These are phyloP conservation scores for Funneliformis geosporum DNA, from an alignment of 192 early-diverging fungal genomes.

Conservation along the genomic window DNA sequence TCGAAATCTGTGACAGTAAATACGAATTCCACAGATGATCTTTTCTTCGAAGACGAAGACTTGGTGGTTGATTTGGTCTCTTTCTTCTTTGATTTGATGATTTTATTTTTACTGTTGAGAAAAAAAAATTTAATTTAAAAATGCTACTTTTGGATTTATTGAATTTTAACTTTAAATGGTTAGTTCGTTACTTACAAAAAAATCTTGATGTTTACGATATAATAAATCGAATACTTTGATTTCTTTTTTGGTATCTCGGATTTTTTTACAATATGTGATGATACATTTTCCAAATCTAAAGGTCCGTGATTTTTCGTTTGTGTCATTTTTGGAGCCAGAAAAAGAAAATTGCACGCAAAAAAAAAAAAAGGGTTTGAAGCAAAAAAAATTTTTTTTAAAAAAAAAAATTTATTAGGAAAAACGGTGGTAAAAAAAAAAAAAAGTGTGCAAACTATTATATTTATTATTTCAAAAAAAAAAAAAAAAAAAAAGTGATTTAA, in stretches of 20 bases:
- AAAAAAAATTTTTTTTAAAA: too few species aligned
- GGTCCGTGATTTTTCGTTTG: not conserved
- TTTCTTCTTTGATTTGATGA: not conserved
- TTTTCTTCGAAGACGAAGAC: not conserved
- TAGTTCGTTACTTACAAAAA: not conserved
- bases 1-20: not conserved
- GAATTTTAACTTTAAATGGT: not conserved
- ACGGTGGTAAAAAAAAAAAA: too few species aligned
- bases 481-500: too few species aligned
- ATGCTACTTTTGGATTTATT: too few species aligned
- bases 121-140: not conserved
- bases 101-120: not conserved
- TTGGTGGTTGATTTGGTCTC: too few species aligned
- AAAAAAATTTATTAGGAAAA: too few species aligned
- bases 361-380: too few species aligned
- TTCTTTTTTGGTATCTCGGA: not conserved
- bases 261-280: not conserved
- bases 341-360: too few species aligned
- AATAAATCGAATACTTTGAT: not conserved
- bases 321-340: not conserved
- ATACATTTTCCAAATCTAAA: not conserved
- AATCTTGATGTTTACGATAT: not conserved
- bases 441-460: too few species aligned
- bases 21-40: not conserved
- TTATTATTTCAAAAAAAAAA: too few species aligned